Conservation (phyloP, 768 basidiomycete species). For the Dioszegia crocea region DNA sequence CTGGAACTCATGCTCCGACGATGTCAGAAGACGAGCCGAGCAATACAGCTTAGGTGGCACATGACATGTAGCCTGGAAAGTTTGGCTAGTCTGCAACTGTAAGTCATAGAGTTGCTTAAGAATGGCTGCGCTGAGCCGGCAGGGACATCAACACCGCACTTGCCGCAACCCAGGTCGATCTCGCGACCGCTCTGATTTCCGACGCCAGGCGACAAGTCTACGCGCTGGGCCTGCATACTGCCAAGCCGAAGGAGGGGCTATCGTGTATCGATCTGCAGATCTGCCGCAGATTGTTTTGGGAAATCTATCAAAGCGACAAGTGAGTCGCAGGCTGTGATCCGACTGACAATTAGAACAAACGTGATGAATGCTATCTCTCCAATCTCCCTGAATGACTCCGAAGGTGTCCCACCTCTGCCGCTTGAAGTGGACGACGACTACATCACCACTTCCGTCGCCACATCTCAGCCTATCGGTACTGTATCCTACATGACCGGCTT, state of each 20-base stretch:
- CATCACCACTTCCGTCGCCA: conserved; percentile 21
- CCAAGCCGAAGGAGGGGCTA: conserved; percentile 9
- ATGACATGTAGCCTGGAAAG: conserved; percentile 15
- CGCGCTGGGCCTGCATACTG: conserved; percentile 17
- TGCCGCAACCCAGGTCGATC: conserved; percentile 11
- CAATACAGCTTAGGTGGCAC: conserved; percentile 20
- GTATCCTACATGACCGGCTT: conserved; percentile 36
- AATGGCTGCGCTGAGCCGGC: neutral
- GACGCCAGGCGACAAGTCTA: conserved; percentile 24
- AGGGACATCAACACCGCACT: conserved; percentile 19
- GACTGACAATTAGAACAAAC: conserved; percentile 20
- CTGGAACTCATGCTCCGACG: conserved; percentile 13
- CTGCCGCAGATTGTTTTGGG: conserved; percentile 29
- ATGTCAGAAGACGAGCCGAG: conserved; percentile 20
- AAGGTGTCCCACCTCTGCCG: conserved; percentile 28
- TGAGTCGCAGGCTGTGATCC: conserved; percentile 15
- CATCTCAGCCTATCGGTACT: conserved; percentile 16
- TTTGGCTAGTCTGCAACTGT: conserved; percentile 20
- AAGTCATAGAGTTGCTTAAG: neutral
- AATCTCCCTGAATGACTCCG: conserved; percentile 23
- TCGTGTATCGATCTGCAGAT: conserved; percentile 23
- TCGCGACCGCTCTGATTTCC: conserved; percentile 11
- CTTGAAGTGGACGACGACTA: conserved; percentile 36
- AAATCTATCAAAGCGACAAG: conserved; percentile 39
- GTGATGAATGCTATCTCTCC: conserved; percentile 23